Conservation (phyloP, 2,329 filamentous ascomycete genomes). For the Cladosporium sp. region DNA sequence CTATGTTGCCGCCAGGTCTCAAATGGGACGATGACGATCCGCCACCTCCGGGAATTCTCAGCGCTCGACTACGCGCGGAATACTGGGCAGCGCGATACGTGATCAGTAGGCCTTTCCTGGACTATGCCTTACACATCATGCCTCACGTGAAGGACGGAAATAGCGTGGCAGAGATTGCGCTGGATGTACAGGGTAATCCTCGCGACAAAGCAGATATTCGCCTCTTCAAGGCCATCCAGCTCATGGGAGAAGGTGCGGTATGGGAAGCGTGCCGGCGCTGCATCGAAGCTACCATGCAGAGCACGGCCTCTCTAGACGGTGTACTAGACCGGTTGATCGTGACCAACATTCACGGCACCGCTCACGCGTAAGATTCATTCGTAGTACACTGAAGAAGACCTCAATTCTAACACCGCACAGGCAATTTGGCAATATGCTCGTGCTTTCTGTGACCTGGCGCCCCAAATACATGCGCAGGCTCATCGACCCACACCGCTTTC, state of each 20-base stretch:
- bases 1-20: conserved; percentile 53
- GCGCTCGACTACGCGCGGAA: conserved; percentile 83
- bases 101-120: conserved; percentile 77
- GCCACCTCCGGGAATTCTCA: conserved; percentile 73
- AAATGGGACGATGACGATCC: conserved; percentile 66
- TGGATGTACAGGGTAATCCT: conserved; percentile 32
- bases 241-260: conserved; percentile 29
- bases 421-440: conserved; percentile 94
- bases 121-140: conserved; percentile 58
- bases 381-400: too few species aligned
- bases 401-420: conserved; percentile 49
- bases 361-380: conserved; percentile 80
- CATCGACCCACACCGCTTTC: conserved; percentile 57
- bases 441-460: conserved; percentile 76
- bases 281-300: conserved; percentile 74
- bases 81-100: conserved; percentile 93
- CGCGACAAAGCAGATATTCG: conserved; percentile 36
- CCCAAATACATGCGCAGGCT: conserved; percentile 44
- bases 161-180: conserved; percentile 29
- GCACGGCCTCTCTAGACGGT: conserved; percentile 80
- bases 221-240: conserved; percentile 37
- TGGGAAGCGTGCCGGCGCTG: conserved; percentile 48
- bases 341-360: conserved; percentile 97
- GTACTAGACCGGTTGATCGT: conserved; percentile 70
- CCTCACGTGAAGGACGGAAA: conserved; percentile 27